Evolutionary conservation across 306 rosid genomes (phyloP), one percentile per base, ranked within the genome.

Genomic region (Sphenostylis stenocarpa): DNA sequence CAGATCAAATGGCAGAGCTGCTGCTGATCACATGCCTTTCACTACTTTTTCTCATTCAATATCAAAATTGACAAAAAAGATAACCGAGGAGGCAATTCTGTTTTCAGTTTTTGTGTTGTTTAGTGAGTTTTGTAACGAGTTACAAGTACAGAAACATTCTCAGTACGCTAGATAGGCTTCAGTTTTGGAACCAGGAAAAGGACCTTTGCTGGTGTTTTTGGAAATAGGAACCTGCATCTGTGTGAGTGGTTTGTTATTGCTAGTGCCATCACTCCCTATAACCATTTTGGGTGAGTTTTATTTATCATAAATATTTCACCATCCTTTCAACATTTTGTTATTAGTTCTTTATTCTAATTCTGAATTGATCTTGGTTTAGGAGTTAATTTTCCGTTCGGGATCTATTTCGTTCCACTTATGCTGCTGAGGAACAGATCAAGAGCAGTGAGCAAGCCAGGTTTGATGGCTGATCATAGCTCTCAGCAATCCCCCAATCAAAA

Each of bases 351-450:
- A 6, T 67, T 65, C 70, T 65, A 39, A 38, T 39, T 65, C 39
- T 39, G 70, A 8, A 7, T 23, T 56, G 49, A 43, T 70, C 19
- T 17, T 4, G 14, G 47, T 58, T 58, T 60, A 34, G 67, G 58
- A 71, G 86, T 17, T 19, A 75, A 51, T 65, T 47, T 68, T 73
- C 24, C 52, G 71, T 17, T 7, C 33, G 70, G 17, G 33, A 38
- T 64, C 48, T 15, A 28, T 60, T 60, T 29, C 38, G 3, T 57
- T 26, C 16, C 38, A 65, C 69, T 39, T 64, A 92, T 79, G 82
- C 70, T 95, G 91, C 84, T 90, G 83, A 89, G 96, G 85, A 86
- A 85, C 52, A 84, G 95, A 86, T 88, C 93, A 45, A 90, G 96
- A 82, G 93, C 95, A 70, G 96, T 87, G 90, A 88, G 77, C 62